A percentile compares a stretch with the other conserved stretches of the same genome.
Conservation (phyloP, 2,329 filamentous ascomycete species). For the Verticillium albo-atrum region DNA sequence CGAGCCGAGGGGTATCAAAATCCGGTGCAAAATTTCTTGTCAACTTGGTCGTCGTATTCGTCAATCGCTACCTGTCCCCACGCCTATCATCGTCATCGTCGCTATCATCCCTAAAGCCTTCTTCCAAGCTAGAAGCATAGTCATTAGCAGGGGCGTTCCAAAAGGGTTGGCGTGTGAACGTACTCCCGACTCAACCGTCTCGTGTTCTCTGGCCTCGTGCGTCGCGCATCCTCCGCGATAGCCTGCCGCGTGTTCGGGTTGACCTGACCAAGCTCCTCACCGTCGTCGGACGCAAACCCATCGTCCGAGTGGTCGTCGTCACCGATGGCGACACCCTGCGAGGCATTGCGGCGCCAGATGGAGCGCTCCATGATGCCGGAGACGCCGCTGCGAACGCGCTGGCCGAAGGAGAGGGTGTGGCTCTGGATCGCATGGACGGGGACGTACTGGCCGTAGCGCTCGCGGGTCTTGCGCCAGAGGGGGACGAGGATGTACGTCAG, state of each 20-base stretch:
- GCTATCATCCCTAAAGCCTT: slow-evolving; percentile 42
- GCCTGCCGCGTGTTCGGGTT: slow-evolving; percentile 41
- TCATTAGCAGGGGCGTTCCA: slow-evolving; percentile 1
- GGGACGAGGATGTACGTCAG: slow-evolving; percentile 63
- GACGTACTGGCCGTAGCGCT: slow-evolving; percentile 70
- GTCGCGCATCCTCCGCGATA: slow-evolving; percentile 28
- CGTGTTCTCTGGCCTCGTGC: slow-evolving; percentile 40
- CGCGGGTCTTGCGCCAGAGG: slow-evolving; percentile 64
- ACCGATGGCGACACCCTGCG: slow-evolving; percentile 33
- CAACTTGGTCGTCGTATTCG: not conserved
- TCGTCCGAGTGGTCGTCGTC: slow-evolving; percentile 40
- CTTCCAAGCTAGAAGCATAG: slow-evolving; percentile 47
- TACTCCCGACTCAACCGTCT: slow-evolving; percentile 71
- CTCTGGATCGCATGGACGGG: slow-evolving; percentile 61
- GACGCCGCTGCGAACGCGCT: slow-evolving; percentile 40
- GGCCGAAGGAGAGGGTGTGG: slow-evolving; percentile 49
- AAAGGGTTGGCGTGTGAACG: slow-evolving; percentile 18
- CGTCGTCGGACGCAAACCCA: slow-evolving; percentile 61
- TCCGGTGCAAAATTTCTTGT: not conserved
- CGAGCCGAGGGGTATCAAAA: not conserved
- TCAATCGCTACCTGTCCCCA: slow-evolving; percentile 9
- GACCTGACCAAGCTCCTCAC: slow-evolving; percentile 63
- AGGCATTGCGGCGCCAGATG: slow-evolving; percentile 41
- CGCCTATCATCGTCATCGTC: slow-evolving; percentile 30
- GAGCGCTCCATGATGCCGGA: slow-evolving; percentile 38